Conservation (phyloP, 768 basidiomycete species). For the Pulveroboletus sp. region DNA sequence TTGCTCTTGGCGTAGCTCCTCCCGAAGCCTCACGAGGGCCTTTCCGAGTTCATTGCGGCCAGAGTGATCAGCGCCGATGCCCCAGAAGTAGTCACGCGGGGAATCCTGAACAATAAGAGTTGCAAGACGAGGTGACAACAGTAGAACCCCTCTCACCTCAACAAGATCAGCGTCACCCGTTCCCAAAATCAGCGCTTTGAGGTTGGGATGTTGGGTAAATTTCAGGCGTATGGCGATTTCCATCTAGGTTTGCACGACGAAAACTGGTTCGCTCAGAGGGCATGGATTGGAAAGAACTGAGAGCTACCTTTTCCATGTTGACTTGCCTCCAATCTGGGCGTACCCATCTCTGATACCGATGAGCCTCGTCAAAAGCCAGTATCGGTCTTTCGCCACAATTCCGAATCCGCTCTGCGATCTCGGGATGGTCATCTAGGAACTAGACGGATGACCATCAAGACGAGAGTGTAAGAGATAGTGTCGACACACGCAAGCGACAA, state of each 20-base stretch:
- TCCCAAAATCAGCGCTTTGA: constrained; percentile 53
- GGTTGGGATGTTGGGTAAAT: constrained; percentile 62
- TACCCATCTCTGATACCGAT: constrained; percentile 56
- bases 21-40: constrained; percentile 58
- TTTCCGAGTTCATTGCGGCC: constrained; percentile 76
- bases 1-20: constrained; percentile 41
- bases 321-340: constrained; percentile 65
- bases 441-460: constrained; percentile 19
- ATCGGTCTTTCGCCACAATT: constrained; percentile 59
- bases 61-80: constrained; percentile 58
- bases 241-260: constrained; percentile 45
- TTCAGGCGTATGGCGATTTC: constrained; percentile 60
- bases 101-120: constrained; percentile 44
- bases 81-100: constrained; percentile 77
- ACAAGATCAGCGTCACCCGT: constrained; percentile 65
- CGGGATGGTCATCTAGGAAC: constrained; percentile 57
- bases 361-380: constrained; percentile 63
- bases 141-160: constrained; percentile 43
- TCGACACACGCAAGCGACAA: neutral
- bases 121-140: neutral
- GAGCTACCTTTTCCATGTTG: constrained; percentile 55
- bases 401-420: constrained; percentile 65
- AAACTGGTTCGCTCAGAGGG: neutral
- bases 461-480: neutral
- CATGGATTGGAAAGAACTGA: neutral